Evolutionary conservation across 345 rosid genomes (phyloP), one percentile per base, ranked within the genome.

Genomic region (Orychophragmus violaceus): DNA sequence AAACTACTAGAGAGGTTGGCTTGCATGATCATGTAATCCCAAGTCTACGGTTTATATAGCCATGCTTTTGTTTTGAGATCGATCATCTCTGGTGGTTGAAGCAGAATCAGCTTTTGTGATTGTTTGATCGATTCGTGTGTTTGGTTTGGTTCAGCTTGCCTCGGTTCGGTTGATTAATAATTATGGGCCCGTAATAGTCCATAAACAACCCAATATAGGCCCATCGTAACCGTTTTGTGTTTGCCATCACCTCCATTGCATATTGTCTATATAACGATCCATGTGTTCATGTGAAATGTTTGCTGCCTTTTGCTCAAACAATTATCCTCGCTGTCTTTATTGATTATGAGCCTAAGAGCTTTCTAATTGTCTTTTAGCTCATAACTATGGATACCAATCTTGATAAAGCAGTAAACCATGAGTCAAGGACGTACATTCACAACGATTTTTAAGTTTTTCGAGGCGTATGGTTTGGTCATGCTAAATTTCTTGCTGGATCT

Each of bases 391-490:
- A 28, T 8, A 14, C 24, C 27, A 46, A 42, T 54, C 36, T 51
- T 11, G 13, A 30, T 3, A 63, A 14, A 23, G 24, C 28, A 63
- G 59, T 35, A 39, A 69, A 52, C 55, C 27, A 52, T 44, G 64
- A 57, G 37, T 63, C 30, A 55, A 25, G 25, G 17, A 63, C 8
- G 18, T 71, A 54, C 25, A 35, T 11, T 63, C 35, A 21, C 44
- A 50, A 57, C 27, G 17, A 10, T 1, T 27, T 41, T 19, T 28
- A 19, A 46, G 45, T 48, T 64, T 16, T 49, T 52, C 45, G 5
- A 72, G 71, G 76, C 54, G 2, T 36, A 21, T 64, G 68, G 71
- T 48, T 57, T 5, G 65, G 21, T 37, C 21, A 64, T 64, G 30
- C 24, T 66, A 66, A 11, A 57, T 64, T 23, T 48, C 30, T 25